Percentiles rank a stretch among this genome's conserved stretches.
phyloP scores from a whole-genome alignment of 805 yeast species.

The Henningerozyma blattae region DNA sequence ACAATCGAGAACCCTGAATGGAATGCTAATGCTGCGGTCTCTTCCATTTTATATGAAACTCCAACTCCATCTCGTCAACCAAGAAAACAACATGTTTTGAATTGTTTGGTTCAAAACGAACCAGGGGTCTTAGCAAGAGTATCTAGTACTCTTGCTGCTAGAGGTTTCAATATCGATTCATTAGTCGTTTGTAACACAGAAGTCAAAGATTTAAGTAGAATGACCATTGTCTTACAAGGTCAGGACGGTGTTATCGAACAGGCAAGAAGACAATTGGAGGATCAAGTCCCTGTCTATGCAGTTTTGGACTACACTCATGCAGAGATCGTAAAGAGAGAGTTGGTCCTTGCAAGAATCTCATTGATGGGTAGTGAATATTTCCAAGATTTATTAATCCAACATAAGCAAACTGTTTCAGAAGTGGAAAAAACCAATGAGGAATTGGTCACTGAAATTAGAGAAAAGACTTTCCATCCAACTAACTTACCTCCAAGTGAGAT shows the following conservation, averaged over 20 bases:
- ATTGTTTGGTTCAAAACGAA: conserved; percentile 96
- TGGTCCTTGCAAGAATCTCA: conserved; percentile 83
- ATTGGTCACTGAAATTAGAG: conserved; percentile 17
- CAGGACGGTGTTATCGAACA: conserved; percentile 95
- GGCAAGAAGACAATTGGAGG: conserved; percentile 96
- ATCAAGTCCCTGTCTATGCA: conserved; percentile 95
- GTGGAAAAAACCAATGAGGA: conserved; percentile 25
- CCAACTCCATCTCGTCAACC: conserved; percentile 47
- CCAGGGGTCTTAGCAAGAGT: conserved; percentile 94
- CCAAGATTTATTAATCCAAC: conserved; percentile 85
- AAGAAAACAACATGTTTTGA: conserved; percentile 75
- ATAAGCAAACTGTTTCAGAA: conserved; percentile 32
- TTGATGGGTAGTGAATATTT: conserved; percentile 96
- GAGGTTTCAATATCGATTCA: conserved; percentile 97
- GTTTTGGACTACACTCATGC: conserved; percentile 89
- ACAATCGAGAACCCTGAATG: conserved; percentile 87
- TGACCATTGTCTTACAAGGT: conserved; percentile 92
- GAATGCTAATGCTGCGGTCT: conserved; percentile 95
- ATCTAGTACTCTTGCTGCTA: conserved; percentile 91
- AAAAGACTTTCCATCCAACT: conserved; percentile 66
- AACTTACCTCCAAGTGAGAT: conserved; percentile 86
- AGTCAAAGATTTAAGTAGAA: conserved; percentile 86
- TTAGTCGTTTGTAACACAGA: conserved; percentile 94
- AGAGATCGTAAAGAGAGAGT: conserved; percentile 82
- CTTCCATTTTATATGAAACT: conserved; percentile 89